phyloP scores from a whole-genome alignment of 257 asterid genomes.

The Fraxinus pennsylvanica region DNA sequence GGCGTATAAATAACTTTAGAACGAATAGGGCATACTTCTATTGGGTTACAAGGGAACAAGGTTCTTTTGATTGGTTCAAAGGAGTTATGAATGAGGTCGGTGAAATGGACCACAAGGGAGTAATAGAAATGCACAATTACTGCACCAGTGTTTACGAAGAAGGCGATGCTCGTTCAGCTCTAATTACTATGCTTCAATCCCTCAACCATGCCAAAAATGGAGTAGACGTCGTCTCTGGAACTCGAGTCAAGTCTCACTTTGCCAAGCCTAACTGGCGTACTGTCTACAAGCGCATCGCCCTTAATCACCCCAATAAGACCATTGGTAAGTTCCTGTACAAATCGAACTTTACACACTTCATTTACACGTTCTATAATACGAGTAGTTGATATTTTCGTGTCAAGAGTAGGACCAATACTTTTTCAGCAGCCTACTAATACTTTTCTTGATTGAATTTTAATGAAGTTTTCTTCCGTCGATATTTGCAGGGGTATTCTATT shows the following conservation, averaged over 20 bases:
- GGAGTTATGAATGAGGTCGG: conserved; percentile 87
- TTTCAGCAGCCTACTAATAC: neutral
- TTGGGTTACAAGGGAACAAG: conserved; percentile 92
- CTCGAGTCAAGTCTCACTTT: conserved; percentile 83
- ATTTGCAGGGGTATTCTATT: conserved; percentile 82
- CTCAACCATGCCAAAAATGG: conserved; percentile 82
- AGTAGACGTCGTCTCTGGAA: conserved; percentile 79
- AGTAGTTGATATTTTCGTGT: too few species aligned
- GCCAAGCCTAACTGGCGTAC: conserved; percentile 87
- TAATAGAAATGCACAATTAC: conserved; percentile 87
- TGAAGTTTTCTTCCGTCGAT: neutral
- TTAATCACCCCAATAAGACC: conserved; percentile 56
- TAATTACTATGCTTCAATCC: conserved; percentile 82
- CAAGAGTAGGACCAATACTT: too few species aligned
- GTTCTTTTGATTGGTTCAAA: conserved; percentile 85
- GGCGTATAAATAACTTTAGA: conserved; percentile 46
- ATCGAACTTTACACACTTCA: neutral
- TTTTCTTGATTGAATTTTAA: neutral
- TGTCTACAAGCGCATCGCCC: conserved; percentile 73
- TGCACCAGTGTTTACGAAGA: conserved; percentile 90
- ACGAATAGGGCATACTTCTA: conserved; percentile 80
- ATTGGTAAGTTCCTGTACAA: conserved; percentile 52
- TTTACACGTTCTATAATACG: too few species aligned
- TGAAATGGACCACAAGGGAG: conserved; percentile 66
- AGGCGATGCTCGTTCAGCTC: conserved; percentile 88